Conservation (phyloP, 139 green algal species). For the Tetraselmis striata region DNA sequence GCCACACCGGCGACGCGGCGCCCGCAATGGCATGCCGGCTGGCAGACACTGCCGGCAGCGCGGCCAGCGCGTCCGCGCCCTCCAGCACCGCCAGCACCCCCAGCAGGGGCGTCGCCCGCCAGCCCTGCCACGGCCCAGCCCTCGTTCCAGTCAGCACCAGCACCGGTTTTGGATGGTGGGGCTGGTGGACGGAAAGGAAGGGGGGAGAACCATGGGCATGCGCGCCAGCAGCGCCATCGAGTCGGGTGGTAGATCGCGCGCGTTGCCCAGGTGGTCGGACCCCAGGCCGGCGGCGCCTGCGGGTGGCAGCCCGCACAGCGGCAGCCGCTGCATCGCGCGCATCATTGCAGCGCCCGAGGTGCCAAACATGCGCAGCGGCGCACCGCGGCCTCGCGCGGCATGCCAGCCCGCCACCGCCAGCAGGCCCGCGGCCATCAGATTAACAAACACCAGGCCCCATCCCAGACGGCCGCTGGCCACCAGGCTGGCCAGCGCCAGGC, state of each 20-base stretch:
- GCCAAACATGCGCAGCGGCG: neutral
- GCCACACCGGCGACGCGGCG: neutral
- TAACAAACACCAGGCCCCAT: too few species aligned
- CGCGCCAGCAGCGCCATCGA: neutral
- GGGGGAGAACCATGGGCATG: neutral
- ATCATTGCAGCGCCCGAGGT: neutral
- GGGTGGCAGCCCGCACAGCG: neutral
- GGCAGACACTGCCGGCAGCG: neutral
- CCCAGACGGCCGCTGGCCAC: too few species aligned
- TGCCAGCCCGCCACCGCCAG: too few species aligned
- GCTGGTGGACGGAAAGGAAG: too few species aligned
- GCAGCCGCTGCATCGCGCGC: neutral
- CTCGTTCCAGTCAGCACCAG: too few species aligned
- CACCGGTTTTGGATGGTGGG: too few species aligned
- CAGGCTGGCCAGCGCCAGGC: neutral
- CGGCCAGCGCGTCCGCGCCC: neutral
- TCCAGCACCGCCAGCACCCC: neutral
- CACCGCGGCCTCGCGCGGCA: neutral
- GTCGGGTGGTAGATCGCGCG: neutral
- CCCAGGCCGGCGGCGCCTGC: neutral
- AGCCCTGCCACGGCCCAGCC: too few species aligned
- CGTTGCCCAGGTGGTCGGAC: neutral
- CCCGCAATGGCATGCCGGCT: neutral
- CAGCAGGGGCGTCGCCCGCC: neutral
- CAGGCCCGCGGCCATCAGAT: too few species aligned